Conservation (phyloP, 148 eudicot species). For the Pouteria glomerata region DNA sequence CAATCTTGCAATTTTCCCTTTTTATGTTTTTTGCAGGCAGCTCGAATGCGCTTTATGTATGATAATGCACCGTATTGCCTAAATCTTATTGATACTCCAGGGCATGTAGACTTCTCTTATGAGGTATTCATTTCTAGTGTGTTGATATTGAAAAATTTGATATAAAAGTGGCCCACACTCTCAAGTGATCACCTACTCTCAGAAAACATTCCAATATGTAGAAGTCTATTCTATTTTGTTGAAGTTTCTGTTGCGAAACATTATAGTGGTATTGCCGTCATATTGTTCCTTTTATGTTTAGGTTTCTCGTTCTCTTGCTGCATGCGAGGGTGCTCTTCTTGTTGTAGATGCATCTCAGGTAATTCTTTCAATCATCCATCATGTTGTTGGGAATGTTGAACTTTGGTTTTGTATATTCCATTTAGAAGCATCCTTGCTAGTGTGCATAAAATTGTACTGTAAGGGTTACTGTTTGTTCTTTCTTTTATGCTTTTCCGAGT, state of each 20-base stretch:
- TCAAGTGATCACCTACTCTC: no score
- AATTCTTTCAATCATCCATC: neutral
- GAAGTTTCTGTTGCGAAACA: neutral
- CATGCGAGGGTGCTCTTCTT: constrained; percentile 98
- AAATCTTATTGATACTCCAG: constrained; percentile 98
- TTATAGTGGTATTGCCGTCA: neutral
- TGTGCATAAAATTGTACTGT: neutral
- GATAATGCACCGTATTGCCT: constrained; percentile 76
- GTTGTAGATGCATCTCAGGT: constrained; percentile 96
- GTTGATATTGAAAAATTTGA: neutral
- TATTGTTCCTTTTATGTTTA: constrained; percentile 17
- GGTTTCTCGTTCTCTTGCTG: constrained; percentile 99
- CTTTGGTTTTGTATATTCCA: neutral
- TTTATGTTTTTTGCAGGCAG: constrained; percentile 56
- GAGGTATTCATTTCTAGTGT: constrained; percentile 48
- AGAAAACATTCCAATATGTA: no score
- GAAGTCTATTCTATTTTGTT: neutral
- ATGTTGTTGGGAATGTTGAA: neutral
- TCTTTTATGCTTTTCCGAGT: no score
- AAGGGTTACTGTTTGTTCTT: neutral
- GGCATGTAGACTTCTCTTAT: constrained; percentile 98
- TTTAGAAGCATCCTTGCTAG: neutral
- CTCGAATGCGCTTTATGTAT: constrained; percentile 83
- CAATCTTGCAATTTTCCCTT: constrained; percentile 5
- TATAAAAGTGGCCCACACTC: neutral